A percentile compares a stretch with the other conserved stretches of the same genome.
These are phyloP conservation scores for Ophiostoma quercus DNA, from an alignment of 2,329 filamentous ascomycete species.

Conservation along the genomic window DNA sequence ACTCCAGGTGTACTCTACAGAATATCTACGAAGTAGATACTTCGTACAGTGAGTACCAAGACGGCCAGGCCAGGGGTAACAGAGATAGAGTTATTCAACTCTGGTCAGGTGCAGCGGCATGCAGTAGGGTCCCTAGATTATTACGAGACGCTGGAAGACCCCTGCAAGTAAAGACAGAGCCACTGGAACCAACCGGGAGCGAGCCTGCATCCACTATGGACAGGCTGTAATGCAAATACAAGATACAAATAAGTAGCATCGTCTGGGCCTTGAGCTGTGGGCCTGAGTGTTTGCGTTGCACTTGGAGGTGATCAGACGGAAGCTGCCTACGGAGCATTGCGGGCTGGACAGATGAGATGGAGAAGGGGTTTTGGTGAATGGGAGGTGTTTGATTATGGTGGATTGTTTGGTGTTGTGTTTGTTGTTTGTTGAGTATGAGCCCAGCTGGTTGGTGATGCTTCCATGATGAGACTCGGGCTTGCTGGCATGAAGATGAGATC, in stretches of 20 bases:
- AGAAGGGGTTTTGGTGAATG: neutral
- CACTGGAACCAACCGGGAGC: slow-evolving; percentile 1
- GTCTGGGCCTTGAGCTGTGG: neutral
- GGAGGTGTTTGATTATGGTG: neutral
- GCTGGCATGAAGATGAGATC: neutral
- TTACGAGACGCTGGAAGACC: neutral
- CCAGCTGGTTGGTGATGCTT: neutral
- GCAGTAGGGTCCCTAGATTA: neutral
- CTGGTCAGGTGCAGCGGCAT: neutral
- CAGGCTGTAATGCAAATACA: neutral
- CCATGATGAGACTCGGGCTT: neutral
- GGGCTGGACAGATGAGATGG: neutral
- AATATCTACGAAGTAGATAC: too few species aligned
- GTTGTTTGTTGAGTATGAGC: neutral
- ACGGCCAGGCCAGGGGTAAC: neutral
- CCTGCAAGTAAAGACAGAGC: neutral
- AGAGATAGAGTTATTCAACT: slow-evolving; percentile 7
- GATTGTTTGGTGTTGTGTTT: neutral
- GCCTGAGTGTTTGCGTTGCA: neutral
- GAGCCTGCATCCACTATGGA: neutral
- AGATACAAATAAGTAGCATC: neutral
- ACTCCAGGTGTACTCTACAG: neutral
- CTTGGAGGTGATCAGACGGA: slow-evolving; percentile 3
- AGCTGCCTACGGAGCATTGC: slow-evolving; percentile 3
- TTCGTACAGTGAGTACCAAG: neutral